Conservation (phyloP, 768 basidiomycete genomes). For the Tulasnella sp. region DNA sequence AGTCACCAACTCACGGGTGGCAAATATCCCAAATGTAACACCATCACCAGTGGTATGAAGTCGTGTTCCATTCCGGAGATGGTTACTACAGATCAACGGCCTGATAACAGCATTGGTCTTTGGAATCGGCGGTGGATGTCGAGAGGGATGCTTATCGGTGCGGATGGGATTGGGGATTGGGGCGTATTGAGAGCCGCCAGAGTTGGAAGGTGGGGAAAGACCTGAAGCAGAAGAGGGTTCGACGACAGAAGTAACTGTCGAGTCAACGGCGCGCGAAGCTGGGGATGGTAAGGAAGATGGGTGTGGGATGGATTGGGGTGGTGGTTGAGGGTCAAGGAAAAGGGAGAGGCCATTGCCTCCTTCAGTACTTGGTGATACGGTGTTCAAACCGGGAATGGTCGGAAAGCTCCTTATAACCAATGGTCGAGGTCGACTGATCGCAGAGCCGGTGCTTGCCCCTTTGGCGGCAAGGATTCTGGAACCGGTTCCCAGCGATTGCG, state of each 20-base stretch:
- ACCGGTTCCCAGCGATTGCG: neutral
- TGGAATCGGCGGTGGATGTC: neutral
- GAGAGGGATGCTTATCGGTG: neutral
- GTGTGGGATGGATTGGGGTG: neutral
- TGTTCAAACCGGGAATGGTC: neutral
- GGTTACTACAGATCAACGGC: slow-evolving; percentile 10
- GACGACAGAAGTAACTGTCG: neutral
- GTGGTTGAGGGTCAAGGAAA: slow-evolving; percentile 12
- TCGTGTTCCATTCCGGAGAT: neutral
- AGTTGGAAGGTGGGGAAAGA: neutral
- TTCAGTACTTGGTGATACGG: neutral
- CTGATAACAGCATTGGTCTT: slow-evolving; percentile 17
- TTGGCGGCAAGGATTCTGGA: neutral
- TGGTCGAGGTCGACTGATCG: slow-evolving; percentile 2
- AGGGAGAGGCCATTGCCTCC: neutral
- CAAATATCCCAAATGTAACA: slow-evolving; percentile 15
- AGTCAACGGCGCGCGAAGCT: neutral
- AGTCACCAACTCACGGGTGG: neutral
- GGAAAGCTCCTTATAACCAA: slow-evolving; percentile 11
- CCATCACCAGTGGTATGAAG: neutral
- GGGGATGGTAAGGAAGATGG: neutral
- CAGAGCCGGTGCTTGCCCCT: slow-evolving; percentile 8
- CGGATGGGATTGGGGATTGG: neutral
- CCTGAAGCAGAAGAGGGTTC: neutral
- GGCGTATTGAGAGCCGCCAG: neutral